phyloP scores from a whole-genome alignment of 1,284 basidiomycete species.

The Apiotrichum porosum region DNA sequence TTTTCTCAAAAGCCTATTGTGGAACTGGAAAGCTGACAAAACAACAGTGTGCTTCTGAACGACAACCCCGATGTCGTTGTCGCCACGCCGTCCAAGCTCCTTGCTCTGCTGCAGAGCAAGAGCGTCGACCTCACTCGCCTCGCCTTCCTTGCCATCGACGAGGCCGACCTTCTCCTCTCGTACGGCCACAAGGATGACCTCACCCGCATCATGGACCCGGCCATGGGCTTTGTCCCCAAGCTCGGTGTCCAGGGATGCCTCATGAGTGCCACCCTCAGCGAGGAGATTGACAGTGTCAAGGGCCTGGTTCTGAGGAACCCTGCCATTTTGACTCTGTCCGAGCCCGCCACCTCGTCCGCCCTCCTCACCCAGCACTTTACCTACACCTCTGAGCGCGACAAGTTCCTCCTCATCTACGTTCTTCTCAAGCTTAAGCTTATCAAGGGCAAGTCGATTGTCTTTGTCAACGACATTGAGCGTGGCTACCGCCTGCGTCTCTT shows the following conservation, averaged over 20 bases:
- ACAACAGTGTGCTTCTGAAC: conserved; percentile 61
- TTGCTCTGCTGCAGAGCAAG: conserved; percentile 74
- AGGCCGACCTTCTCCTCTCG: conserved; percentile 94
- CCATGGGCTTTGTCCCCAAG: conserved; percentile 65
- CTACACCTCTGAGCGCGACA: conserved; percentile 87
- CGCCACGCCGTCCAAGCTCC: conserved; percentile 79
- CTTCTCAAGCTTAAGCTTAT: conserved; percentile 92
- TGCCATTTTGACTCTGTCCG: conserved; percentile 76
- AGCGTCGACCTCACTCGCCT: conserved; percentile 54
- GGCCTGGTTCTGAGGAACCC: conserved; percentile 82
- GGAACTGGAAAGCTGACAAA: not conserved
- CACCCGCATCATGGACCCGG: conserved; percentile 66
- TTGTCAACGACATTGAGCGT: conserved; percentile 95
- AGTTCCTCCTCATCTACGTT: conserved; percentile 90
- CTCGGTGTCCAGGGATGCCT: conserved; percentile 84
- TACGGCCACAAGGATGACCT: conserved; percentile 95
- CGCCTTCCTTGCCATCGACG: conserved; percentile 90
- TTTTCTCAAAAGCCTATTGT: not conserved
- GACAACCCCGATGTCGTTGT: conserved; percentile 91
- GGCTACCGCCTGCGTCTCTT: conserved; percentile 94
- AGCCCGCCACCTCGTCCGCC: conserved; percentile 66
- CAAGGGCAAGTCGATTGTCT: conserved; percentile 92
- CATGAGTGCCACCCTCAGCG: conserved; percentile 97
- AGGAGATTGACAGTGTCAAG: conserved; percentile 88
- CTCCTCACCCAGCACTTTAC: conserved; percentile 73